phyloP scores from a whole-genome alignment of 257 asterid species.

The Dorcoceras hygrometricum region DNA sequence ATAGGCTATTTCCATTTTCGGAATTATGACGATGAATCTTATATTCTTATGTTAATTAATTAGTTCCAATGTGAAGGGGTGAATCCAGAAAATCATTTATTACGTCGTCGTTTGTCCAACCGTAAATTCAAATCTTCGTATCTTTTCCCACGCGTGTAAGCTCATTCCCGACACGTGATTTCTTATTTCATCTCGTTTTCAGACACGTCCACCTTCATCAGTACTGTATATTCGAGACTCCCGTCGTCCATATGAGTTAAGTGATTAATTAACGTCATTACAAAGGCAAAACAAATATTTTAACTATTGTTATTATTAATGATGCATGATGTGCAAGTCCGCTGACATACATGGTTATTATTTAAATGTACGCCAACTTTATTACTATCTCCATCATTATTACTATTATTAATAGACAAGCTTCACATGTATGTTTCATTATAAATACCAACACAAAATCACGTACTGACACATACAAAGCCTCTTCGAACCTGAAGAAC shows the following conservation, averaged over 20 bases:
- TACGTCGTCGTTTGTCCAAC: constrained; percentile 32
- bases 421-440: background rate
- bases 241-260: too few species aligned
- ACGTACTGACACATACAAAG: constrained; percentile 23
- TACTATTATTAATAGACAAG: too few species aligned
- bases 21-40: constrained; percentile 10
- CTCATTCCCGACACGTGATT: constrained; percentile 49
- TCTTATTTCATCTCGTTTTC: constrained; percentile 27
- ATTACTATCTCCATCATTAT: background rate
- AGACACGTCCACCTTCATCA: constrained; percentile 48
- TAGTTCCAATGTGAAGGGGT: constrained; percentile 17
- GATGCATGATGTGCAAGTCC: too few species aligned
- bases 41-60: background rate
- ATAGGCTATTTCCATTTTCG: too few species aligned
- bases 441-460: constrained; percentile 24
- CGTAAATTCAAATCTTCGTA: constrained; percentile 39
- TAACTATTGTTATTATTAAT: constrained; percentile 33
- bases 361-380: too few species aligned
- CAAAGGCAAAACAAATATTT: too few species aligned
- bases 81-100: background rate
- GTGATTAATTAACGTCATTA: too few species aligned
- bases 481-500: constrained; percentile 2
- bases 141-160: constrained; percentile 41
- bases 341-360: too few species aligned
- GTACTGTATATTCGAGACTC: too few species aligned